Conservation (phyloP, 371 early-diverging fungal species). For the Mortierella sp. region DNA sequence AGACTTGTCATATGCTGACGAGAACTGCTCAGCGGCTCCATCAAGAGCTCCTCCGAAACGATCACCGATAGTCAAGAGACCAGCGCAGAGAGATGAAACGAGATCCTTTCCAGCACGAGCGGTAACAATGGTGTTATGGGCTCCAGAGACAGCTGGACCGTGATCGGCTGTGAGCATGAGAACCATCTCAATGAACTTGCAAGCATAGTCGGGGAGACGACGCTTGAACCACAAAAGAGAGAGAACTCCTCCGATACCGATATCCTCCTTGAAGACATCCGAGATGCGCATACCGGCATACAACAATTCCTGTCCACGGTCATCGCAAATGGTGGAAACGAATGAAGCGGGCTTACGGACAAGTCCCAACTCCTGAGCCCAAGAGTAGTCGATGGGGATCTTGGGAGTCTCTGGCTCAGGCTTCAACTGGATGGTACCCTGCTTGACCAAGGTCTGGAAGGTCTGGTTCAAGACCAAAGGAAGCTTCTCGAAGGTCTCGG, state of each 20-base stretch:
- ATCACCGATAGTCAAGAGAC: constrained; percentile 94
- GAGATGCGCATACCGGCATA: constrained; percentile 98
- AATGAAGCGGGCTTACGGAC: constrained; percentile 98
- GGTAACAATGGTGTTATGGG: constrained; percentile 98
- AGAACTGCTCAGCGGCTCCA: constrained; percentile 94
- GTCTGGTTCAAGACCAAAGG: constrained; percentile 84
- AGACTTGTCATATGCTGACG: constrained; percentile 91
- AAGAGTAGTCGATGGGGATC: constrained; percentile 98
- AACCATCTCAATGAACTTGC: constrained; percentile 98
- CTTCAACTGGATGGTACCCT: constrained; percentile 75
- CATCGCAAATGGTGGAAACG: constrained; percentile 98
- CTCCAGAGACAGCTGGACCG: constrained; percentile 95
- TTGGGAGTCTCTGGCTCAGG: constrained; percentile 96
- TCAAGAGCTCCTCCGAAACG: constrained; percentile 98
- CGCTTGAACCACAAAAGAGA: constrained; percentile 98
- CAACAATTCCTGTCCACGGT: constrained; percentile 97
- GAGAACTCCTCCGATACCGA: constrained; percentile 98
- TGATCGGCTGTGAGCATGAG: constrained; percentile 99
- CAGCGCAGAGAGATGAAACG: constrained; percentile 93
- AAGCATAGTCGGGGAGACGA: constrained; percentile 93
- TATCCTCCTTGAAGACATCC: constrained; percentile 97
- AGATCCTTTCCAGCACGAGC: constrained; percentile 98
- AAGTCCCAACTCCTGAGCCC: constrained; percentile 98
- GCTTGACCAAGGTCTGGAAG: constrained; percentile 82
- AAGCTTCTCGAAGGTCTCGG: constrained; percentile 97